Base-by-base conservation (phyloP, 1,284 basidiomycete genomes). In the Irpex sp. region DNA sequence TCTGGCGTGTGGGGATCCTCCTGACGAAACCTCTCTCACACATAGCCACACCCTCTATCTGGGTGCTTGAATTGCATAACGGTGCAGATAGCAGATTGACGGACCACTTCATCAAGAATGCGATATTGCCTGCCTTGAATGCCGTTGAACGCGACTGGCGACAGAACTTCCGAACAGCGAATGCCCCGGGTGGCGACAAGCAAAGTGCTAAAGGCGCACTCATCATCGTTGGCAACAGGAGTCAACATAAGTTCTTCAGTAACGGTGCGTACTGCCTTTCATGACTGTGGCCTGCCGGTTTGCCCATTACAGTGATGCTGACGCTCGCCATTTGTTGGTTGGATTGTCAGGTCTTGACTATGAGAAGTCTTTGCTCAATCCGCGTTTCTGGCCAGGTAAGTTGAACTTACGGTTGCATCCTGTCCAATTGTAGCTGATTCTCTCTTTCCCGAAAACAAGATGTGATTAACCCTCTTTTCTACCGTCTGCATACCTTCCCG, bases 191-290 rank as follows among this genome's bases (percentile, higher is more conserved):
- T 57, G 78, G 78, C 70, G 78, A 76, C 59, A 74, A 74, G 60
- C 76, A 63, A 11, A 67, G 69, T 65, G 69, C 70, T 6, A 68
- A 83, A 66, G 94, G 93, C 15, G 87, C 91, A 1, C 76, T 96
- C 47, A 86, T 95, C 61, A 85, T 95, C 58, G 87, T 92, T 3
- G 91, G 92, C 5, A 85, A 83, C 59, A 81, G 81, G 63, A 81
- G 82, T 62, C 88, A 92, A 71, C 85, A 93, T 71, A 95, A 94
- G 76, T 96, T 95, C 82, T 96, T 95, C 76, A 91, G 89, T 74
- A 95, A 95, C 72, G 94, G 93, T 86, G 8, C 9, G 33, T 21
- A 26, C 33, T 53, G 19, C 15, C 39, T n/a, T 3, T 26, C 26
- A 26, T 4, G 26, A 67, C 61, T 35, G 37, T 70, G 65, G 26